Conservation (phyloP, 202 grass and related monocot species). For the Eragrostis tef region DNA sequence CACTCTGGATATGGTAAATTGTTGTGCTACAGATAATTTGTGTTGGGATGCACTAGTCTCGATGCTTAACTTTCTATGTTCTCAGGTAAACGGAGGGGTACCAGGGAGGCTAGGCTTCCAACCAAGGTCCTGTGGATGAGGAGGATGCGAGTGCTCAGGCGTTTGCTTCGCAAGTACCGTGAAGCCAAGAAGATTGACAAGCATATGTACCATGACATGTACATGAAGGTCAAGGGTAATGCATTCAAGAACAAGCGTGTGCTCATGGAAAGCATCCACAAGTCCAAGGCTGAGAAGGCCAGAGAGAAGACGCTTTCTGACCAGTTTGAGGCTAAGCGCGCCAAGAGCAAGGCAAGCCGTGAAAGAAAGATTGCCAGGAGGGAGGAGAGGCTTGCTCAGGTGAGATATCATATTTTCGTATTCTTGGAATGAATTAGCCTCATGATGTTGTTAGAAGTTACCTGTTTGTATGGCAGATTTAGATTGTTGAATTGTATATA, state of each 20-base stretch:
- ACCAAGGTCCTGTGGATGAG: slow-evolving; percentile 85
- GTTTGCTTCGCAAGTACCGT: slow-evolving; percentile 66
- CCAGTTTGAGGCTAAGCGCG: slow-evolving; percentile 81
- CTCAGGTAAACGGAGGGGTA: slow-evolving; percentile 76
- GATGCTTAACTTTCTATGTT: not conserved
- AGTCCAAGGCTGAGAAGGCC: slow-evolving; percentile 81
- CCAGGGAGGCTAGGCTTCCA: slow-evolving; percentile 79
- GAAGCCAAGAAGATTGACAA: slow-evolving; percentile 85
- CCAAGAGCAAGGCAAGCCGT: slow-evolving; percentile 71
- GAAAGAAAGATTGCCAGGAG: slow-evolving; percentile 70
- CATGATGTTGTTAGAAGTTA: not conserved
- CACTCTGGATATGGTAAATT: slow-evolving; percentile 68
- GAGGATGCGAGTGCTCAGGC: slow-evolving; percentile 74
- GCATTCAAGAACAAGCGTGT: slow-evolving; percentile 81
- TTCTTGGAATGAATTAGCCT: not conserved
- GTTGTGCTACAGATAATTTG: not conserved
- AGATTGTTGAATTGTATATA: not conserved
- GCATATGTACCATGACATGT: slow-evolving; percentile 87
- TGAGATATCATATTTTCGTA: slow-evolving; percentile 26
- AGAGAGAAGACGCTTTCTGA: slow-evolving; percentile 75
- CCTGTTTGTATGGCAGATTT: too few species aligned
- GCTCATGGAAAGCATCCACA: slow-evolving; percentile 86
- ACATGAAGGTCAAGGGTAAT: slow-evolving; percentile 81
- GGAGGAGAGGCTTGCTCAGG: slow-evolving; percentile 76
- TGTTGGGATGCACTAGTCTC: not conserved